Base-by-base conservation (phyloP, 2,329 filamentous ascomycete species). In the Colletotrichum sp. region DNA sequence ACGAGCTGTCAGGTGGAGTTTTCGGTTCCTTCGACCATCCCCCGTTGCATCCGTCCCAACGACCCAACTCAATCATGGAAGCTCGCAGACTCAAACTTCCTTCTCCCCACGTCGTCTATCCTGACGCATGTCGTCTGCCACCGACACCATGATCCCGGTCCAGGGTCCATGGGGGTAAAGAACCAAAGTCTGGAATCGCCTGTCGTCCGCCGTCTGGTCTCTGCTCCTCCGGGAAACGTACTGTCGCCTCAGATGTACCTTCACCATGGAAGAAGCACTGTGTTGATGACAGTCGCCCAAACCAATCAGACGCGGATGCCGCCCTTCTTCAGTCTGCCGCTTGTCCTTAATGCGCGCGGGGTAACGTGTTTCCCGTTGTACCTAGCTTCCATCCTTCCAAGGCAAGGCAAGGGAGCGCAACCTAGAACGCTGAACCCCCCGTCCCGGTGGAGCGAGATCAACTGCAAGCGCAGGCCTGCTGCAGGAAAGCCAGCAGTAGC, bases 311-410 rank as follows among this genome's bases (percentile, higher is more conserved):
- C 28, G 4, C 63, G 22, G 24, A 39, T n/a, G 24, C 55, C 63
- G 18, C 48, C 64, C 55, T 52, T 24, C 44, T 72, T 65, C 48
- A 57, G 18, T 28, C 59, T 59, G 26, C 44, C 32, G 57, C 34
- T 72, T 67, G 63, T 34, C 55, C 63, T 63, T 64, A 8, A 63
- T 68, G 57, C 57, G 57, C 65, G 73, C 63, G 69, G 73, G 69
- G 73, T 72, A 75, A 75, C 62, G 8, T 24, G 63, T 34, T 72
- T 68, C 39, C 70, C 64, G 15, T 69, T 76, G 57, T 60, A 30
- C 32, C 44, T 71, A 75, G 24, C 71, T 55, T 62, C 30, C 28
- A 34, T 62, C 30, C 59, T 62, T 62, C 59, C 59, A 62, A 32
- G 18, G 28, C 59, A 62, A 62, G 55, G 55, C 16, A n/a, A 30